Evolutionary conservation across 1,139 yeast species (phyloP), one percentile per base, ranked within the genome.

Genomic region (Candida tropicalis): DNA sequence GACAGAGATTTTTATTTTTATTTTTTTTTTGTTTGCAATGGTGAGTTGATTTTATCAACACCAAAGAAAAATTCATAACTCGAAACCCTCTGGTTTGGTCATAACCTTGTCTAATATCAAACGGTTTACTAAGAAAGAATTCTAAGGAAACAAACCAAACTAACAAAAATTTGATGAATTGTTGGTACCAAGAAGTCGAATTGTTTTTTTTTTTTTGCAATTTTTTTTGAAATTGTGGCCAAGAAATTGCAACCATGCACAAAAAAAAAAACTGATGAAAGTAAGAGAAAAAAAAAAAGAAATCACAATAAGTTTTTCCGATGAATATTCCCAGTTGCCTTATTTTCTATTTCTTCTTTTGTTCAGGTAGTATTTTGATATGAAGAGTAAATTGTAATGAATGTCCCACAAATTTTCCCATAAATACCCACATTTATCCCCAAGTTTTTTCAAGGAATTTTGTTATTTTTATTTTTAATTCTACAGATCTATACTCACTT

Each of bases 381-480:
- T 31, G 35, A 31, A 31, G 24, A 31, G 18, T 11, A n/a, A 12
- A 18, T 10, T 31, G 24, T 22, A 31, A 17, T 24, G 4, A 10
- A 18, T 6, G 35, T 31, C 35, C 35, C 35, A 31, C 36, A 33
- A 13, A 9, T 22, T 33, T 33, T 22, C 27, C 36, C 36, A 33
- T 33, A 33, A 33, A 33, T 33, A 33, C 36, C 36, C 36, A 33
- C 36, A 33, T 15, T 8, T n/a, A 22, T 18, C 36, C 36, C 36
- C 36, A 33, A 27, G 27, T 33, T 33, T 33, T 32, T 18, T 15
- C 4, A n/a, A 18, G 24, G 23, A 22, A 17, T n/a, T 11, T 6
- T 20, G 23, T 20, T 20, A 20, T 20, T 20, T 15, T n/a, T 18
- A 20, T 22, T 18, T n/a, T 31, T 31, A 22, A 18, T 31, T 22